These are phyloP conservation scores for Populus tomentosa DNA, from an alignment of 441 rosid genomes.

Conservation along the genomic window DNA sequence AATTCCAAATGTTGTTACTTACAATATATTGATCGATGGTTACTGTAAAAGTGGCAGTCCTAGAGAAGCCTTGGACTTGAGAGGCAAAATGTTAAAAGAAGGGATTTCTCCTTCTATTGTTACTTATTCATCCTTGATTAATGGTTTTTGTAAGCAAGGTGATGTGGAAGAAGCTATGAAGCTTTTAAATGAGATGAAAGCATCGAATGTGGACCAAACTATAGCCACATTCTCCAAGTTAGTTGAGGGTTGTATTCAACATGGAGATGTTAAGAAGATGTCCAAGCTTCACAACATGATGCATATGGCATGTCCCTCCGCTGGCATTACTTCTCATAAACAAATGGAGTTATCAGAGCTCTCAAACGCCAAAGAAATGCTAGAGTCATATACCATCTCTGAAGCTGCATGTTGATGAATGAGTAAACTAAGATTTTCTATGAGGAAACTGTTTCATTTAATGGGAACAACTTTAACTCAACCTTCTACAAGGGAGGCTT, in stretches of 20 bases:
- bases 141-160: conserved; percentile 37
- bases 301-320: conserved; percentile 15
- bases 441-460: neutral
- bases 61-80: conserved; percentile 48
- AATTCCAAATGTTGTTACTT: conserved; percentile 51
- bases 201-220: conserved; percentile 24
- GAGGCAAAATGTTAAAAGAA: conserved; percentile 44
- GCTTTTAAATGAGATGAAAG: conserved; percentile 33
- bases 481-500: conserved; percentile 6
- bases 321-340: conserved; percentile 10
- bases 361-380: conserved; percentile 19
- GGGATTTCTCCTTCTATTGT: conserved; percentile 38
- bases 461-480: neutral
- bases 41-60: conserved; percentile 42
- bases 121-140: conserved; percentile 35
- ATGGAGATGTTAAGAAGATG: conserved; percentile 20
- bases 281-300: conserved; percentile 24
- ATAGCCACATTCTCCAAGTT: conserved; percentile 16
- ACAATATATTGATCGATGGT: conserved; percentile 55
- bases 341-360: conserved; percentile 18
- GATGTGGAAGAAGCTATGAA: conserved; percentile 23
- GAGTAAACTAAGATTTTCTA: neutral
- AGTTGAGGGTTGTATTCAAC: conserved; percentile 11
- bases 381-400: conserved; percentile 13
- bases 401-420: conserved; percentile 31